Evolutionary conservation across 176 grass and related monocot genomes (phyloP).

Genomic region (Zizania latifolia): DNA sequence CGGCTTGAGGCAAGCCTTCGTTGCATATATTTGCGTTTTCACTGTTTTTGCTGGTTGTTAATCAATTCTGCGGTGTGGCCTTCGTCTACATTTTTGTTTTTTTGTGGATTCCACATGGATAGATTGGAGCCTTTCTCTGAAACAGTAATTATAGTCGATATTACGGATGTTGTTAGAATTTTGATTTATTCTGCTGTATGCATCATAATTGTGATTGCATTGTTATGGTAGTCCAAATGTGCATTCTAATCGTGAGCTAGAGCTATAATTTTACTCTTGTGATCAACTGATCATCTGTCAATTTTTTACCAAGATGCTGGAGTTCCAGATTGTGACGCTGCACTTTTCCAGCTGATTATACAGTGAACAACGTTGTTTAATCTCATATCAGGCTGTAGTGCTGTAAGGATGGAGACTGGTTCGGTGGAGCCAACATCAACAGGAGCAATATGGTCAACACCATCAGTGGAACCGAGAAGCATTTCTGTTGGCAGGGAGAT

Average conservation of each 20-base stretch:
- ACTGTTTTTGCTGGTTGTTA: not conserved
- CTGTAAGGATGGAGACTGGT: conserved; percentile 45
- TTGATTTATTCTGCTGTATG: not conserved
- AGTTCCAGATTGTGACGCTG: not conserved
- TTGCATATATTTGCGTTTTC: not conserved
- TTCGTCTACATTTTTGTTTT: not conserved
- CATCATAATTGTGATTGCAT: not conserved
- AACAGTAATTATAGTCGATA: not conserved
- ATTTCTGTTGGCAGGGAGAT: conserved; percentile 82
- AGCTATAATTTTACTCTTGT: too few relatives aligned
- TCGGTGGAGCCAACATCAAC: conserved; percentile 29
- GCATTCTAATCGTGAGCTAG: not conserved
- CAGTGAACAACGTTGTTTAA: not conserved
- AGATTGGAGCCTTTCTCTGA: not conserved
- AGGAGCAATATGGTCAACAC: conserved; percentile 57
- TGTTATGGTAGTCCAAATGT: not conserved
- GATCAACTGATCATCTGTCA: not conserved
- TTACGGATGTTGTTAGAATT: conserved; percentile 9
- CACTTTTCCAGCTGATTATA: not conserved
- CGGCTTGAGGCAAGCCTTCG: not conserved
- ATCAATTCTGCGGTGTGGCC: not conserved
- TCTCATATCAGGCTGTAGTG: conserved; percentile 48
- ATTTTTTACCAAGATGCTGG: not conserved
- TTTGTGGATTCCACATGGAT: not conserved
- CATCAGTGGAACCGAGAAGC: conserved; percentile 42